These are phyloP conservation scores for Sphaerosporella brunnea DNA, from an alignment of 495 filamentous ascomycete genomes.

Conservation along the genomic window DNA sequence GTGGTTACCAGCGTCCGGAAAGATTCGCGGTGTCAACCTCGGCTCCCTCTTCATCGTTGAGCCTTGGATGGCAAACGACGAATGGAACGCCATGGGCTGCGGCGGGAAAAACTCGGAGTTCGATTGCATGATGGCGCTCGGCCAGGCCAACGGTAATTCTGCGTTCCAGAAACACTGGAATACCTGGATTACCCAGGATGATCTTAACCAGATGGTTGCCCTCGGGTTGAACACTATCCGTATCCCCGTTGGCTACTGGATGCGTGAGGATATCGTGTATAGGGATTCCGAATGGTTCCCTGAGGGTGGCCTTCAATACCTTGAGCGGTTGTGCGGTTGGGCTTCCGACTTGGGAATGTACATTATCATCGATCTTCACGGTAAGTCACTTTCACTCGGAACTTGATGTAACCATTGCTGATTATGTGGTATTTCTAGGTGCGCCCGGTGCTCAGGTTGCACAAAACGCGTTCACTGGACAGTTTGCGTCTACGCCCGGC, in stretches of 20 bases:
- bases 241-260: constrained; percentile 48
- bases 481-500: constrained; percentile 31
- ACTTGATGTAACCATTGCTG: neutral
- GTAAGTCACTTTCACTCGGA: constrained; percentile 9
- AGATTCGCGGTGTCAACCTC: constrained; percentile 45
- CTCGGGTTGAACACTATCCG: constrained; percentile 45
- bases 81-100: constrained; percentile 41
- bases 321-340: constrained; percentile 39
- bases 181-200: constrained; percentile 31
- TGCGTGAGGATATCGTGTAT: constrained; percentile 38
- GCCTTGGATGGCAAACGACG: constrained; percentile 37
- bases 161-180: constrained; percentile 42
- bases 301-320: constrained; percentile 36
- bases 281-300: constrained; percentile 38
- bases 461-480: constrained; percentile 35
- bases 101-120: constrained; percentile 35
- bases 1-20: constrained; percentile 28
- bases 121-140: constrained; percentile 38
- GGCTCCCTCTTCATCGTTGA: constrained; percentile 43
- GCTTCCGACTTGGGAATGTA: constrained; percentile 39
- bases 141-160: constrained; percentile 28
- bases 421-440: neutral
- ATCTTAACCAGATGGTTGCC: constrained; percentile 36
- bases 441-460: constrained; percentile 40
- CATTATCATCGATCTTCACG: constrained; percentile 47